Conservation (phyloP, 306 rosid genomes). For the Quercus mongolica region DNA sequence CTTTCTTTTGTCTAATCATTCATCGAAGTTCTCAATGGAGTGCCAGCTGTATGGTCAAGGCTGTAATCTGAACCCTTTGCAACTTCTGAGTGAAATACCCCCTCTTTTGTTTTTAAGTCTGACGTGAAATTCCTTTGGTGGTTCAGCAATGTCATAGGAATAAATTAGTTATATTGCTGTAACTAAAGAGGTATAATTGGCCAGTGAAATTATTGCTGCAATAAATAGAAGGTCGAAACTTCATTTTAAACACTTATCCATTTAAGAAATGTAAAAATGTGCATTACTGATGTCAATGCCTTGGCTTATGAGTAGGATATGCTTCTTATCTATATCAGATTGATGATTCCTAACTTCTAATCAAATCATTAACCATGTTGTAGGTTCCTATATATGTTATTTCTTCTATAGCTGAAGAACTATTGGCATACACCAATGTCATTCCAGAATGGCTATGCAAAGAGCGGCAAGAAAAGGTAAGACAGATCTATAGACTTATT, state of each 20-base stretch:
- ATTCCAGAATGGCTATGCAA: slow-evolving; percentile 87
- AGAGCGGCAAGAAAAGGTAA: slow-evolving; percentile 68
- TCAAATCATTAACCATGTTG: slow-evolving; percentile 17
- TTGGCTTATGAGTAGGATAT: not conserved
- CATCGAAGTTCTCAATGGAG: no score
- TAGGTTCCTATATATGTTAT: slow-evolving; percentile 85
- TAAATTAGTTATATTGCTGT: no score
- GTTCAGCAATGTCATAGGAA: no score
- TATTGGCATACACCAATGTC: slow-evolving; percentile 62
- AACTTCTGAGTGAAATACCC: no score
- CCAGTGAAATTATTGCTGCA: slow-evolving; percentile 3
- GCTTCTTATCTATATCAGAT: not conserved
- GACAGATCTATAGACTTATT: slow-evolving; percentile 10
- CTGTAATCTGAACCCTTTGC: no score
- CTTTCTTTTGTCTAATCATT: no score
- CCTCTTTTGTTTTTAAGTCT: no score
- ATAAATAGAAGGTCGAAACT: not conserved
- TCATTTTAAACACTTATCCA: not conserved
- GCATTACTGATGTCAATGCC: not conserved
- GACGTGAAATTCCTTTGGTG: no score
- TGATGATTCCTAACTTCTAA: not conserved
- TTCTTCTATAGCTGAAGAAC: slow-evolving; percentile 79
- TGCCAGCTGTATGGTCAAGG: no score
- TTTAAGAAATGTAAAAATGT: not conserved
- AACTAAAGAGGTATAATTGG: not conserved